Evolutionary conservation across 2,329 filamentous ascomycete species (phyloP).

Genomic region (Eutypella sp.): DNA sequence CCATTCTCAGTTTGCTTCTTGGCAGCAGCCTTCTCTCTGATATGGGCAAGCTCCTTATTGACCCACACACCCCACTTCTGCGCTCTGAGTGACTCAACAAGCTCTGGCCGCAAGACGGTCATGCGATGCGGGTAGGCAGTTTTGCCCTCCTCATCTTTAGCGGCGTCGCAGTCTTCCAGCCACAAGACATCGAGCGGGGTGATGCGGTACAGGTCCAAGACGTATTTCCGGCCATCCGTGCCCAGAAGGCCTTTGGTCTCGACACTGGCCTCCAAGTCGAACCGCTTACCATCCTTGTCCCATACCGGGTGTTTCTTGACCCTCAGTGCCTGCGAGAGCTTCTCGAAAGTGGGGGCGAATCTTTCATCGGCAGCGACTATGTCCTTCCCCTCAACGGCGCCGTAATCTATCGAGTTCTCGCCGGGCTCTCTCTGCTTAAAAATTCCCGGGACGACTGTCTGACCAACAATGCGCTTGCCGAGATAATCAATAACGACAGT

Average conservation of each 20-base stretch:
- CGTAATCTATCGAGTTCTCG: slow-evolving; percentile 98
- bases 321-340: slow-evolving; percentile 83
- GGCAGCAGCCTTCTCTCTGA: slow-evolving; percentile 33
- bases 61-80: slow-evolving; percentile 87
- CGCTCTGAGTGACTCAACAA: slow-evolving; percentile 82
- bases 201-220: slow-evolving; percentile 92
- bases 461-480: slow-evolving; percentile 92
- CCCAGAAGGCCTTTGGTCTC: slow-evolving; percentile 98
- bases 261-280: slow-evolving; percentile 90
- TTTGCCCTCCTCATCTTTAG: slow-evolving; percentile 36
- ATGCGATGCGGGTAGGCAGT: slow-evolving; percentile 85
- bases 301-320: slow-evolving; percentile 95
- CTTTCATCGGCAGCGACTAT: slow-evolving; percentile 85
- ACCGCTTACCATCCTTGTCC: slow-evolving; percentile 90
- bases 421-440: slow-evolving; percentile 98
- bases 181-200: slow-evolving; percentile 87
- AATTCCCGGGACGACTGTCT: slow-evolving; percentile 97
- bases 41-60: slow-evolving; percentile 65
- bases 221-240: slow-evolving; percentile 93
- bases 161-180: slow-evolving; percentile 68
- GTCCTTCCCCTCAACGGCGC: slow-evolving; percentile 95
- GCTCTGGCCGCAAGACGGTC: slow-evolving; percentile 86
- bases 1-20: too few relatives aligned
- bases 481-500: slow-evolving; percentile 96
- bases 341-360: slow-evolving; percentile 79